Base-by-base conservation (phyloP, 2,329 filamentous ascomycete species). In the Colletotrichum viniferum region DNA sequence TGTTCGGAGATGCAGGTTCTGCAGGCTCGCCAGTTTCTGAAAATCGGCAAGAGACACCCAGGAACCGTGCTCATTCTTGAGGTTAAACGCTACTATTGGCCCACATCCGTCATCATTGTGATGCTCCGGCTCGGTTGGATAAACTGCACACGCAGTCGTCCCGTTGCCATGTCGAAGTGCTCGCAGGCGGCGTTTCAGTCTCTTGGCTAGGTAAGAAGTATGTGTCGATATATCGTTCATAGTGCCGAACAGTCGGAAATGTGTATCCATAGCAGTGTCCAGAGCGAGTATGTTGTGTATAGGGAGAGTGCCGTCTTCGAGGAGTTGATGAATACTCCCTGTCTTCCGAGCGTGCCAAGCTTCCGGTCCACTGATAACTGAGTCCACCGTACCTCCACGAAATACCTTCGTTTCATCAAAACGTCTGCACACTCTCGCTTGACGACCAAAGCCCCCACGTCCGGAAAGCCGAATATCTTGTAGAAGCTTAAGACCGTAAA, bases 401-500 rank as follows among this genome's bases (percentile, higher is more conserved):
- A 61, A 32, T 61, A 61, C n/a, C 13, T 61, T n/a, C 58, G 58
- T 10, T 61, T 0, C 18, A 61, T 16, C 26, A 61, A 5, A 8
- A 32, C 28, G 0, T 30, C 16, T 61, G 58, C 26, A 61, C 28
- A 14, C 4, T 34, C 4, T 13, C 58, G 16, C 7, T 21, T 30
- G 16, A 61, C 30, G 4, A 61, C 7, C 10, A 61, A 16, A n/a
- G 58, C 28, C 3, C 58, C 58, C 12, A 61, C 7, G 81, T 98
- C 95, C 0, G 96, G 96, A 78, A 98, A 98, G 2, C 97, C 96
- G 83, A 98, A 98, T n/a, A 98, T 96, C 83, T 98, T 98, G 86
- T 98, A 97, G 77, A 98, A 92, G 83, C 96, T 98, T 55, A 98
- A 81, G 0, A 95, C 94, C 0, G 92, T 93, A 78, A 98, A 98